Evolutionary conservation across 2,329 filamentous ascomycete species (phyloP), one percentile per base, ranked within the genome.

Genomic region (Botrytis aclada): DNA sequence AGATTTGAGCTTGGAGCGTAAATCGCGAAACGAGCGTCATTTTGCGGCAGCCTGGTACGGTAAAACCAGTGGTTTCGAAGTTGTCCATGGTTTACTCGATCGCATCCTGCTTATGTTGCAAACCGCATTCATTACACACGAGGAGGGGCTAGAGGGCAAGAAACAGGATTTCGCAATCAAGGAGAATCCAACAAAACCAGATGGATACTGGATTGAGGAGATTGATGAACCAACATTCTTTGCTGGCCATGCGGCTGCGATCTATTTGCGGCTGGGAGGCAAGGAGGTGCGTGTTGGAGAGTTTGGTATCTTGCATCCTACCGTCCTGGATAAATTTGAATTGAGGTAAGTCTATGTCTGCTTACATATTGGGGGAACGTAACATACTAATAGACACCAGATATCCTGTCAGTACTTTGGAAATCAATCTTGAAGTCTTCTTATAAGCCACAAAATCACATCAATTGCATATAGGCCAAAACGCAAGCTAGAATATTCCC

Each of bases 21-120:
- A 94, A 85, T 92, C 90, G 78, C 89, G 94, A 77, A 99, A 99
- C 82, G 93, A 98, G 86, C 88, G 95, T 72, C 95, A 97, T 84
- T 98, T 97, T 82, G 94, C 93, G n/a, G 96, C 95, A 16, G 95
- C 94, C 1, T 97, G 92, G 88, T 98, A 95, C 83, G 95, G 95
- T 80, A 97, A 96, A 87, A 93, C 90, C 5, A 94, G 92, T 78
- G 96, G 97, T 60, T 99, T 99, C 82, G 96, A 99, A 84, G 86
- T 97, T 76, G 94, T 99, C 4, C 97, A 99, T 83, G 96, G 96
- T 73, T 87, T 99, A 77, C 85, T 99, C 61, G 96, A 99, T 83
- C 91, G 96, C 70, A 84, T 98, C 75, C 92, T 99, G 88, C 85
- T 93, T 74, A 98, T 98, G 95, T 88, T 99, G 74, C 92, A 92